These are phyloP conservation scores for Vigna nakashimae DNA, from an alignment of 306 rosid species.

Conservation along the genomic window DNA sequence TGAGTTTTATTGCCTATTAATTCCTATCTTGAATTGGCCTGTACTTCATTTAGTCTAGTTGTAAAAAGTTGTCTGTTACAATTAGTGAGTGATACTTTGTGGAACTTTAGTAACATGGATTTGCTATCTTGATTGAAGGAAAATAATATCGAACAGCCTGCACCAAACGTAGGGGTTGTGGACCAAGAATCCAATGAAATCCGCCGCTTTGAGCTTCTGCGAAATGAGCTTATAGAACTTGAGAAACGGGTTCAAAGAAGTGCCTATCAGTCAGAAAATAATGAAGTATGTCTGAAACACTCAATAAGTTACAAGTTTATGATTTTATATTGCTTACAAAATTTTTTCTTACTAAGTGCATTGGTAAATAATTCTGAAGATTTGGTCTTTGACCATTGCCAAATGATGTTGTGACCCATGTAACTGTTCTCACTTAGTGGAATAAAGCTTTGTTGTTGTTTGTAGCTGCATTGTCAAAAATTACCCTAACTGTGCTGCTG, in stretches of 20 bases:
- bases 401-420: not conserved
- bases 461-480: not conserved
- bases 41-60: slow-evolving; percentile 30
- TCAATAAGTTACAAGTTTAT: slow-evolving; percentile 4
- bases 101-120: slow-evolving; percentile 36
- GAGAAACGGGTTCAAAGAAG: slow-evolving; percentile 87
- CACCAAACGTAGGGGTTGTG: slow-evolving; percentile 54
- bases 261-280: slow-evolving; percentile 74
- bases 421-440: not conserved
- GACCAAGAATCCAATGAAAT: slow-evolving; percentile 74
- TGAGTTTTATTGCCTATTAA: slow-evolving; percentile 25
- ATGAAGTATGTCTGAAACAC: slow-evolving; percentile 60
- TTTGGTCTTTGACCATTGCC: not conserved
- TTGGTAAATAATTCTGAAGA: not conserved
- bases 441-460: not conserved
- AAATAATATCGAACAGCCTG: slow-evolving; percentile 58
- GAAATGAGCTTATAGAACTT: slow-evolving; percentile 87
- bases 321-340: slow-evolving; percentile 19
- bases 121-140: slow-evolving; percentile 64
- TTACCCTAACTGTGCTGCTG: not conserved
- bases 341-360: not conserved
- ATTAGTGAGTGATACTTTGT: slow-evolving; percentile 38
- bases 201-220: slow-evolving; percentile 79
- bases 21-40: slow-evolving; percentile 8
- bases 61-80: slow-evolving; percentile 28